These are phyloP conservation scores for Daldinia bambusicola DNA, from an alignment of 495 filamentous ascomycete species.

Conservation along the genomic window DNA sequence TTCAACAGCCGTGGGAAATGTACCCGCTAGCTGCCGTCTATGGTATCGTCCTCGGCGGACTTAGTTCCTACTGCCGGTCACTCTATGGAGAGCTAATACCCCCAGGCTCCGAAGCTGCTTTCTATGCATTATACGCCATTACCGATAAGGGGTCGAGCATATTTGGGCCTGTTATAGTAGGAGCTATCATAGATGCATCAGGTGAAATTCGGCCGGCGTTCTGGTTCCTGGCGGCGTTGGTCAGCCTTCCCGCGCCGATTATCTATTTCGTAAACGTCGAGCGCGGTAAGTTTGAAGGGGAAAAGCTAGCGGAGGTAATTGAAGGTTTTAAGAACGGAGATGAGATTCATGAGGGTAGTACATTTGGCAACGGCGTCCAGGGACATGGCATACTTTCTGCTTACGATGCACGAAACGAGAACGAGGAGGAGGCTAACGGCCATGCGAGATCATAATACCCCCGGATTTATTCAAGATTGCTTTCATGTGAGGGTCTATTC, in stretches of 20 bases:
- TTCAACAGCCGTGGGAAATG: conserved; percentile 97
- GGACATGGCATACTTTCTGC: conserved; percentile 47
- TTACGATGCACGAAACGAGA: conserved; percentile 46
- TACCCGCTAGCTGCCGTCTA: conserved; percentile 91
- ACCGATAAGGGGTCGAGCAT: conserved; percentile 96
- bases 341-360: conserved; percentile 34
- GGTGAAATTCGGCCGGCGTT: conserved; percentile 94
- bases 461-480: conserved; percentile 1
- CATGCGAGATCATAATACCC: conserved; percentile 15
- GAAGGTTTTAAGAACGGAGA: conserved; percentile 61
- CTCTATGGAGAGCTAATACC: conserved; percentile 93
- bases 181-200: conserved; percentile 86
- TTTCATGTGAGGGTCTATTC: conserved; percentile 16
- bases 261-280: conserved; percentile 92
- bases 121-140: conserved; percentile 96
- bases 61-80: conserved; percentile 93
- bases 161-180: conserved; percentile 94
- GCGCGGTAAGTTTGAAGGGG: conserved; percentile 81
- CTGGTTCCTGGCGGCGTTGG: conserved; percentile 85
- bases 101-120: conserved; percentile 92
- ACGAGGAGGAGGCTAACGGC: conserved; percentile 8
- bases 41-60: conserved; percentile 89
- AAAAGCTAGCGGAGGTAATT: conserved; percentile 73
- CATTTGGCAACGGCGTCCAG: conserved; percentile 37
- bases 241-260: conserved; percentile 83